Percentiles rank a stretch among this genome's conserved stretches.
These are phyloP conservation scores for Uromyces viciae-fabae DNA, from an alignment of 1,284 basidiomycete species.

Conservation along the genomic window DNA sequence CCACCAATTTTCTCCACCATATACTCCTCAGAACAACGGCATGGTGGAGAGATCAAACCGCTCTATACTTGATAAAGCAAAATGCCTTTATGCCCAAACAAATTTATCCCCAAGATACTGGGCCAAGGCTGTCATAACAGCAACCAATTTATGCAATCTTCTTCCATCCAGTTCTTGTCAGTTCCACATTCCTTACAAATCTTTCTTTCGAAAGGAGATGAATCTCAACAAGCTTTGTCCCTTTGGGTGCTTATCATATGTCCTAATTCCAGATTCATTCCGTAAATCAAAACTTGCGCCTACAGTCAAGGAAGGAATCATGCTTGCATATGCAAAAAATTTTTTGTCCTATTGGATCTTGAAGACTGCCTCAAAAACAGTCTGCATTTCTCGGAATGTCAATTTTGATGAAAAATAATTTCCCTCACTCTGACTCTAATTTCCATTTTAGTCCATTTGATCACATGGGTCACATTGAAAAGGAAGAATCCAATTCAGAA, in stretches of 20 bases:
- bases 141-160: not conserved
- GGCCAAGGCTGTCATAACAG: not conserved
- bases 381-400: not conserved
- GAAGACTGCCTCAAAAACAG: not conserved
- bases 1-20: not conserved
- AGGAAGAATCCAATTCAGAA: not conserved
- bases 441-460: not conserved
- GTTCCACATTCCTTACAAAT: too few relatives aligned
- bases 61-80: not conserved
- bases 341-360: too few relatives aligned
- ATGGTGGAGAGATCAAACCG: not conserved
- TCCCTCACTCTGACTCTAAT: not conserved
- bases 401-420: not conserved
- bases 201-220: too few relatives aligned
- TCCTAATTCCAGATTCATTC: too few relatives aligned
- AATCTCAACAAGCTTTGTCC: too few relatives aligned
- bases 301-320: too few relatives aligned
- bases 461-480: too few relatives aligned
- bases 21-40: conserved; percentile 5
- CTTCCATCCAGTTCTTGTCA: too few relatives aligned
- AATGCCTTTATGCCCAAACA: not conserved
- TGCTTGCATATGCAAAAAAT: too few relatives aligned
- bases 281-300: too few relatives aligned
- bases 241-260: too few relatives aligned
- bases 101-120: not conserved